phyloP scores from a whole-genome alignment of 768 basidiomycete genomes.

The Psilocybe azurescens region DNA sequence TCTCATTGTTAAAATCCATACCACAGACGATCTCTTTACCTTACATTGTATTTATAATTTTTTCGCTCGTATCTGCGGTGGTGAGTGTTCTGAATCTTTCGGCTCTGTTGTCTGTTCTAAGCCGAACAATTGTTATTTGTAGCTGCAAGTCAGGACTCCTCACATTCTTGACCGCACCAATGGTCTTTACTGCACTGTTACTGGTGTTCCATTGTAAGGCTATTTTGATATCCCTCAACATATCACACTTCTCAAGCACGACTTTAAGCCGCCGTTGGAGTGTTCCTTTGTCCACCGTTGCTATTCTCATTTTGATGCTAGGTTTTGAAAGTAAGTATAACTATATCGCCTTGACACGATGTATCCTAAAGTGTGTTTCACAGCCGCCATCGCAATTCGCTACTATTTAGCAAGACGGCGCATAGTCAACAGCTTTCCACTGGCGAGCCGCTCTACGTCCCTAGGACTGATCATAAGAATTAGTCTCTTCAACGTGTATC shows the following conservation, averaged over 20 bases:
- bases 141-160: slow-evolving; percentile 26
- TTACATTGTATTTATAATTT: slow-evolving; percentile 46
- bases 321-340: slow-evolving; percentile 48
- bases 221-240: neutral
- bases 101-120: neutral
- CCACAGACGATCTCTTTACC: slow-evolving; percentile 32
- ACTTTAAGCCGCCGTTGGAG: slow-evolving; percentile 31
- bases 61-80: slow-evolving; percentile 38
- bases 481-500: slow-evolving; percentile 49
- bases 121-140: neutral
- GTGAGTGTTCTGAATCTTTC: slow-evolving; percentile 30
- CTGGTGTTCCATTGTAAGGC: slow-evolving; percentile 40
- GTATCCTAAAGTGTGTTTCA: neutral
- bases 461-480: slow-evolving; percentile 43
- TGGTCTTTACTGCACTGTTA: slow-evolving; percentile 56
- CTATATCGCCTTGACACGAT: neutral
- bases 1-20: neutral
- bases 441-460: slow-evolving; percentile 42
- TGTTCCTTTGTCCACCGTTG: slow-evolving; percentile 50
- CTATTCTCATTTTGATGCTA: slow-evolving; percentile 42
- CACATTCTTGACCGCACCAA: slow-evolving; percentile 37
- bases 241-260: neutral
- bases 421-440: slow-evolving; percentile 45
- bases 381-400: slow-evolving; percentile 49
- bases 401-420: slow-evolving; percentile 45